Percentiles rank a stretch among this genome's conserved stretches.
Evolutionary conservation across 2,329 filamentous ascomycete species (phyloP).

Genomic region (Verticillium albo-atrum): DNA sequence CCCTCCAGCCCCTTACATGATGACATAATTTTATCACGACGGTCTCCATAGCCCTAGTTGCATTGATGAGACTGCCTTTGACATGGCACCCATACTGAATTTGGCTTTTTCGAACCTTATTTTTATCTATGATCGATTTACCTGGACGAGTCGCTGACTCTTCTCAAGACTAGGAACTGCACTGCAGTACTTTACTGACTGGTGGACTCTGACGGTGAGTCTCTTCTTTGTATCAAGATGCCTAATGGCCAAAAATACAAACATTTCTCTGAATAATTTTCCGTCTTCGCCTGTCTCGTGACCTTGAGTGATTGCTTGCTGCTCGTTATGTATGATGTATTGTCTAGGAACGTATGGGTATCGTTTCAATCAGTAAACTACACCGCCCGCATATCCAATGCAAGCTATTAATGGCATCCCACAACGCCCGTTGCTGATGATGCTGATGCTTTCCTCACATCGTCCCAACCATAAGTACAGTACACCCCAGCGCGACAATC

Average conservation of each 20-base stretch:
- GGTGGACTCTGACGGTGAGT: background rate
- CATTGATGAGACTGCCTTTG: slow-evolving; percentile 16
- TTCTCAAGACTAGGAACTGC: background rate
- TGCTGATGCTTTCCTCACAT: background rate
- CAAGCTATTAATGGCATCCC: background rate
- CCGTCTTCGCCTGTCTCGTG: too few relatives aligned
- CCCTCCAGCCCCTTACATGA: slow-evolving; percentile 8
- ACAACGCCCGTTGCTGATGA: background rate
- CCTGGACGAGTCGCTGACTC: background rate
- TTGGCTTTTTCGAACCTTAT: background rate
- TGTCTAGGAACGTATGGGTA: background rate
- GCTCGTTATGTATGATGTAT: too few relatives aligned
- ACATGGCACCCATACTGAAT: slow-evolving; percentile 14
- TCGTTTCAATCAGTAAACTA: background rate
- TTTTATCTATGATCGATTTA: background rate
- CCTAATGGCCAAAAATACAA: background rate
- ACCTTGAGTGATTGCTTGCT: background rate
- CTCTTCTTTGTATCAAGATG: background rate
- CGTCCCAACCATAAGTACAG: background rate
- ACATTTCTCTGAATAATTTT: background rate
- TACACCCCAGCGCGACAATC: slow-evolving; percentile 16
- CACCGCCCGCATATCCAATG: background rate
- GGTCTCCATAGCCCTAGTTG: slow-evolving; percentile 15
- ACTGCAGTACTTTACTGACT: background rate
- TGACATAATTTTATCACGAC: slow-evolving; percentile 15